Base-by-base conservation (phyloP, 208 protist species). In the Leishmania arabica region DNA sequence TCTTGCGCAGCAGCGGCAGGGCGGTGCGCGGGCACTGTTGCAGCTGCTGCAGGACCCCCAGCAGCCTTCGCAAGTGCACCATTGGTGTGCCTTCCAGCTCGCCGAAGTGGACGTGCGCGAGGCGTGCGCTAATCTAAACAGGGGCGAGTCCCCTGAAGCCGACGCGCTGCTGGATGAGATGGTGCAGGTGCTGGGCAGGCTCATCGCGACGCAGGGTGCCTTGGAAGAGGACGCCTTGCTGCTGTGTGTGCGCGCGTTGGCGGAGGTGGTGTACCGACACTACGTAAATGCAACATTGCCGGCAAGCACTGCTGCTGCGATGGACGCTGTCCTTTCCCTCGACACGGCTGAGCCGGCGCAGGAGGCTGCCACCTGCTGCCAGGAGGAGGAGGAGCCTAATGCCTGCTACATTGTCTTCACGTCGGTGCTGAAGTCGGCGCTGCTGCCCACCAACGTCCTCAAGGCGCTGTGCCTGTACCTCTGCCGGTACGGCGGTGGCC, bases 391-490 rank as follows among this genome's bases (percentile, higher is more conserved):
- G 62, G 80, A 70, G 21, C 86, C 88, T 21, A 91, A 81, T 71
- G 80, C 90, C 42, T 88, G 88, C 60, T 95, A 89, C 80, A 69
- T 82, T 45, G 88, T 90, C 0, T 77, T 96, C 37, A 86, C 86
- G 37, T 83, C 84, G 11, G 51, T 96, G 6, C 68, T 92, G 31
- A 89, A 93, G 75, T 71, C 88, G 17, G 71, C 84, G 19, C 58
- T 86, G n/a, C 66, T 93, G 4, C 86, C 92, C 45, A 89, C 77
- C 56, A 81, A 84, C 68, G 88, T 94, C 11, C 70, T 90, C 45
- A 89, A 89, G 75, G 92, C 88, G 37, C 65, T 94, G 17, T 92
- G 93, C 71, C 85, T 86, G 74, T 84, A 84, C 47, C 71, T 94
- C 58, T 96, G 92, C 78, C n/a, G 66, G 60, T 90, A 91, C 82